phyloP scores from a whole-genome alignment of 768 basidiomycete species.

The Crepidotus variabilis region DNA sequence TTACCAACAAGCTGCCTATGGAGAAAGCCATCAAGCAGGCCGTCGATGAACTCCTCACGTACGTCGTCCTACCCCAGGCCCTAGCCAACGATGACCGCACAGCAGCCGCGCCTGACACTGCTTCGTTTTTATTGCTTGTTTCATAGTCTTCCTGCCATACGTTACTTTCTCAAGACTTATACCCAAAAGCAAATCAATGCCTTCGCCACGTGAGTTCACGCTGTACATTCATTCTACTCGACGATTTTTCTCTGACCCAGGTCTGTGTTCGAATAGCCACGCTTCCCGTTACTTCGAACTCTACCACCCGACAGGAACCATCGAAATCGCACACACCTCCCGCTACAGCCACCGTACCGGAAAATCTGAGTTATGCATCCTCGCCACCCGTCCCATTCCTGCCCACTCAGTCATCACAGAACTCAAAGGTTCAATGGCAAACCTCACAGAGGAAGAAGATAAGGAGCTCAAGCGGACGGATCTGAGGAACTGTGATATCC shows the following conservation, averaged over 20 bases:
- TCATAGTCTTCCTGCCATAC: conserved; percentile 66
- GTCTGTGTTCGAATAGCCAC: conserved; percentile 51
- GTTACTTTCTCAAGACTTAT: conserved; percentile 72
- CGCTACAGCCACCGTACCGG: conserved; percentile 85
- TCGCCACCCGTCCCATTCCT: conserved; percentile 69
- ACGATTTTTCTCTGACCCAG: conserved; percentile 14
- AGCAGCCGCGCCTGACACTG: conserved; percentile 17
- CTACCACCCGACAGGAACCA: conserved; percentile 77
- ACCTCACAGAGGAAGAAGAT: conserved; percentile 82
- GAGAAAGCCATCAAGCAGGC: conserved; percentile 63
- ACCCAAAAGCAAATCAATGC: conserved; percentile 86
- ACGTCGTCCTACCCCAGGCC: conserved; percentile 25
- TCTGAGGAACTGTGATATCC: conserved; percentile 69
- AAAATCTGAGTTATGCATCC: conserved; percentile 84
- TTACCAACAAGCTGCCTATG: conserved; percentile 49
- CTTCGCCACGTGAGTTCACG: conserved; percentile 78
- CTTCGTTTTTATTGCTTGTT: not conserved
- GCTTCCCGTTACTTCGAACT: conserved; percentile 88
- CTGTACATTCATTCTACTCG: conserved; percentile 19
- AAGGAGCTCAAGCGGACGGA: conserved; percentile 82
- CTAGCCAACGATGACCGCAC: conserved; percentile 19
- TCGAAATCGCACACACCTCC: conserved; percentile 87
- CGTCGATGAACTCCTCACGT: conserved; percentile 78
- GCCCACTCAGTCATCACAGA: conserved; percentile 78
- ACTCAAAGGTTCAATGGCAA: conserved; percentile 87